These are phyloP conservation scores for Cicer cuneatum DNA, from an alignment of 306 rosid species.

Conservation along the genomic window DNA sequence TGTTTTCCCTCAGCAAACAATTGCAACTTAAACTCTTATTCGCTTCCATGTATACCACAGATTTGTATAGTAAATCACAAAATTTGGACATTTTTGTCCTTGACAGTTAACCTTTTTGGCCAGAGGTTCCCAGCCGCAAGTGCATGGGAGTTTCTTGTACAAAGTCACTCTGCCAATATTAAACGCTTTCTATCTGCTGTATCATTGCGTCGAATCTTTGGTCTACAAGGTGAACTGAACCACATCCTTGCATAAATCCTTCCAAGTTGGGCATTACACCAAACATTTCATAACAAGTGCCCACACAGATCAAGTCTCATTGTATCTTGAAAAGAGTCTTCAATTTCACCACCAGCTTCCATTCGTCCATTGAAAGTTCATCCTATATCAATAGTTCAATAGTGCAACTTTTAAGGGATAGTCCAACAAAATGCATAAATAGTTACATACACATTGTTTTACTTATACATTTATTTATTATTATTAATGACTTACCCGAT, in stretches of 20 bases:
- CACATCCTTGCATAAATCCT: constrained; percentile 32
- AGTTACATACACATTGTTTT: not conserved
- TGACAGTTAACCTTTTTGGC: constrained; percentile 10
- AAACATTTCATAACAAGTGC: constrained; percentile 23
- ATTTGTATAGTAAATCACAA: constrained; percentile 43
- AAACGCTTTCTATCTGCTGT: constrained; percentile 3
- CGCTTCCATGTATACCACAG: constrained; percentile 42
- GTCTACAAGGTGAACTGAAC: constrained; percentile 24
- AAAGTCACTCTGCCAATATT: constrained; percentile 3
- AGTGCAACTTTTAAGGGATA: constrained; percentile 10
- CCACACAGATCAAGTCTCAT: constrained; percentile 32
- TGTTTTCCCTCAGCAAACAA: constrained; percentile 38
- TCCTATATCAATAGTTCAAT: constrained; percentile 57
- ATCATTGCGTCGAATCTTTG: constrained; percentile 19
- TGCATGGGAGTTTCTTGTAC: constrained; percentile 27
- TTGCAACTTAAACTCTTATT: constrained; percentile 28
- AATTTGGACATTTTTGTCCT: constrained; percentile 38
- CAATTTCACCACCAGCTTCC: constrained; percentile 86
- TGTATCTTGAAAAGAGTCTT: constrained; percentile 79
- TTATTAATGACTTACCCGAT: constrained; percentile 68
- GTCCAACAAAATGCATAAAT: constrained; percentile 6
- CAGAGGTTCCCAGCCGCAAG: constrained; percentile 27
- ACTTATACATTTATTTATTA: not conserved
- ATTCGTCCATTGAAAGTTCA: constrained; percentile 72
- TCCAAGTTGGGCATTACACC: constrained; percentile 25